Evolutionary conservation across 2,329 filamentous ascomycete genomes (phyloP).

Genomic region (Fusarium zealandicum): DNA sequence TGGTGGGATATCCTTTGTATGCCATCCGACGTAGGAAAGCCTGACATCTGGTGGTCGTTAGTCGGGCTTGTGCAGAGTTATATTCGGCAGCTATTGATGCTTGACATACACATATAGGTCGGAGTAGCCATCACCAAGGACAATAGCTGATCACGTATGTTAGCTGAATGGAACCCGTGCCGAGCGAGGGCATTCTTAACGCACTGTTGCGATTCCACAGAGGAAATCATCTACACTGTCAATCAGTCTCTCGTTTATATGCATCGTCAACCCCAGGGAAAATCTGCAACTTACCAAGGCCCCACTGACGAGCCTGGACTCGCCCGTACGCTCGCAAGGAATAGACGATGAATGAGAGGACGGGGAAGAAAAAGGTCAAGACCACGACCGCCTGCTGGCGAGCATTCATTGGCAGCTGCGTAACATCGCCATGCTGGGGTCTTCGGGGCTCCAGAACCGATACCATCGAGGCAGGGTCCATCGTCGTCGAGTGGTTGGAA

Average conservation of each 20-base stretch:
- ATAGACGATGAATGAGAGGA: conserved; percentile 8
- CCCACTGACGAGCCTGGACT: conserved; percentile 17
- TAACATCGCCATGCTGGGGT: conserved; percentile 9
- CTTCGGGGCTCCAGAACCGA: conserved; percentile 8
- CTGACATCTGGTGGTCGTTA: conserved; percentile 14
- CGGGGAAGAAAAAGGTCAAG: conserved; percentile 16
- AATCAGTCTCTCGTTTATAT: conserved; percentile 7
- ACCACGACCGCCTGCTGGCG: conserved; percentile 11
- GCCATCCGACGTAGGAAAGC: conserved; percentile 16
- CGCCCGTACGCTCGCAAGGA: conserved; percentile 14
- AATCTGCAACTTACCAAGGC: conserved; percentile 11
- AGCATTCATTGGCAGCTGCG: conserved; percentile 5
- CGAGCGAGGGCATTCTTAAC: neutral
- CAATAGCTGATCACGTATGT: conserved; percentile 6
- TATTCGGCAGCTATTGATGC: neutral
- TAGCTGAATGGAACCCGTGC: neutral
- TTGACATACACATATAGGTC: conserved; percentile 20
- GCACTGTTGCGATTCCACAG: conserved; percentile 21
- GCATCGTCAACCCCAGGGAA: neutral
- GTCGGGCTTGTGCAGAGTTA: neutral
- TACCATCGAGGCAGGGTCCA: conserved; percentile 1
- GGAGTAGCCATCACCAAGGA: conserved; percentile 19
- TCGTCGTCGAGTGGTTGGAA: neutral
- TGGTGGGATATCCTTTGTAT: conserved; percentile 9
- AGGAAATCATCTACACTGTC: conserved; percentile 13